Conservation (phyloP, 805 yeast species). For the Zygotorulaspora chibaensis region DNA sequence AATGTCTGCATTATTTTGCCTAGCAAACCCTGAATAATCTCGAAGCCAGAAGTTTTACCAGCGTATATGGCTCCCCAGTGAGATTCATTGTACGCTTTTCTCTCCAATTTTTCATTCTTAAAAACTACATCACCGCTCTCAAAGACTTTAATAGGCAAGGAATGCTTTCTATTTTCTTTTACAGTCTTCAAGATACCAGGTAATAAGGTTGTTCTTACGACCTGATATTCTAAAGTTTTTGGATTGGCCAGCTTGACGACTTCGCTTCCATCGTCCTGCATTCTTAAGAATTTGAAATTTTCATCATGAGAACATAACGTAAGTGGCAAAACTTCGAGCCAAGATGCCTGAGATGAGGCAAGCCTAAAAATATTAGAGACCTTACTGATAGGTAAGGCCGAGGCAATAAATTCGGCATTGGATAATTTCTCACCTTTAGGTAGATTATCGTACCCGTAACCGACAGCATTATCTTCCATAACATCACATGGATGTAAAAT, state of each 20-base stretch:
- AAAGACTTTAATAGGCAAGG: conserved; percentile 90
- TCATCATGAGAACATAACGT: conserved; percentile 96
- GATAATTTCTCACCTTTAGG: conserved; percentile 73
- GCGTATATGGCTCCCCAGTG: conserved; percentile 93
- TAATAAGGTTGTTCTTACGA: conserved; percentile 88
- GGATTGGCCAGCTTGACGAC: conserved; percentile 95
- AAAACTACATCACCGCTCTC: conserved; percentile 93
- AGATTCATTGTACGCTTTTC: conserved; percentile 88
- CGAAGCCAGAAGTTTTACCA: conserved; percentile 94
- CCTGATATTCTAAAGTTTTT: conserved; percentile 94
- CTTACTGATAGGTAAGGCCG: conserved; percentile 87
- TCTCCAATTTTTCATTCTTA: conserved; percentile 73
- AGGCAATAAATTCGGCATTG: conserved; percentile 70
- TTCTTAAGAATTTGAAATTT: conserved; percentile 82
- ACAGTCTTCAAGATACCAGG: conserved; percentile 96
- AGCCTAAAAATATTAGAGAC: conserved; percentile 83
- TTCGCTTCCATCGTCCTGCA: conserved; percentile 62
- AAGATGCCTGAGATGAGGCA: conserved; percentile 92
- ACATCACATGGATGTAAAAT: conserved; percentile 95
- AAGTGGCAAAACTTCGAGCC: conserved; percentile 93
- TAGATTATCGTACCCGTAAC: conserved; percentile 89
- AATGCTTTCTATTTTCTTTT: conserved; percentile 92
- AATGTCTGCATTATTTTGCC: conserved; percentile 95
- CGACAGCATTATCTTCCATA: conserved; percentile 97
- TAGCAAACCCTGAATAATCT: conserved; percentile 86